Conservation (phyloP, 768 basidiomycete genomes). For the Suillus occidentalis region DNA sequence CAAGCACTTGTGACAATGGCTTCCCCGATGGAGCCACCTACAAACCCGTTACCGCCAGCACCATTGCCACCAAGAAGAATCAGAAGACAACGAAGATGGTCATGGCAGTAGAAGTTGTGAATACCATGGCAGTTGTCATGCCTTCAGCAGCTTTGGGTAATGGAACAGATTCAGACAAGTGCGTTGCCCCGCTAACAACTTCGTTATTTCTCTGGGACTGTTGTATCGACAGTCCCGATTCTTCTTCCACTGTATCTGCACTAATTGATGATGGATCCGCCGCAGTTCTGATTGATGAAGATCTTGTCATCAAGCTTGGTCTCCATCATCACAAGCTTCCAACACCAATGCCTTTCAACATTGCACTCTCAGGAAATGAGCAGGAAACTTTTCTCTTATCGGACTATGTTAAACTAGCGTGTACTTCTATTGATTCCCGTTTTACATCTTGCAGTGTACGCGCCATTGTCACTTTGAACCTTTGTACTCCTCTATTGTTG, state of each 20-base stretch:
- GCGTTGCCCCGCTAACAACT: not conserved
- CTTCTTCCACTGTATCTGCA: not conserved
- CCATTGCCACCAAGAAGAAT: not conserved
- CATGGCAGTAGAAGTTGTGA: not conserved
- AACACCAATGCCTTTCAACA: not conserved
- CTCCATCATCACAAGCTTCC: not conserved
- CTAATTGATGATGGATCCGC: not conserved
- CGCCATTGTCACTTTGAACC: conserved; percentile 24
- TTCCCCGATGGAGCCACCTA: not conserved
- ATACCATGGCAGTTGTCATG: not conserved
- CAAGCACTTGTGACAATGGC: not conserved
- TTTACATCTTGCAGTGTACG: conserved; percentile 1
- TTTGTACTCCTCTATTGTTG: conserved; percentile 32
- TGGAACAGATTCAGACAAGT: not conserved
- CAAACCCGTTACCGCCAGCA: not conserved
- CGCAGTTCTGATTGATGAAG: not conserved
- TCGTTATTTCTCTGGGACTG: not conserved
- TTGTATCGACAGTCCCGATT: not conserved
- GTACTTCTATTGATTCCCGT: not conserved
- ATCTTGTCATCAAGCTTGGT: not conserved
- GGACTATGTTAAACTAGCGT: not conserved
- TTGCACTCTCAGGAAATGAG: not conserved
- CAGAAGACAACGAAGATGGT: not conserved
- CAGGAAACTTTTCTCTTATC: not conserved
- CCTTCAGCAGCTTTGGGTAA: not conserved